phyloP scores from a whole-genome alignment of 1,284 basidiomycete species.

The Sanghuangporus sanghuang region DNA sequence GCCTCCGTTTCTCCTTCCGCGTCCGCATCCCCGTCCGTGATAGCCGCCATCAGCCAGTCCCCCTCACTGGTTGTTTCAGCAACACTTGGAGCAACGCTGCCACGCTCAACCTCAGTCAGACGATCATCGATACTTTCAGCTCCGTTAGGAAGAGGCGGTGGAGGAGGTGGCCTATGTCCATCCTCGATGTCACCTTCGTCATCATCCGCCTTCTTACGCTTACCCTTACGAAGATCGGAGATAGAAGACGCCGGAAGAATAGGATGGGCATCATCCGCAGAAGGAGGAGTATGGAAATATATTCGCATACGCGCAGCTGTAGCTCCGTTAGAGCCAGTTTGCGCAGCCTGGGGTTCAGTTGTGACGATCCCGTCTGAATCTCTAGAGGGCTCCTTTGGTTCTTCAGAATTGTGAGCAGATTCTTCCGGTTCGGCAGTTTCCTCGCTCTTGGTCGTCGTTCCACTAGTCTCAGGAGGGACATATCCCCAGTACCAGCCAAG shows the following conservation, averaged over 20 bases:
- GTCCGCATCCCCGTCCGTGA: conserved; percentile 45
- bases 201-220: conserved; percentile 78
- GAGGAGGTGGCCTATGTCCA: conserved; percentile 58
- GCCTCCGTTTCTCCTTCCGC: conserved; percentile 37
- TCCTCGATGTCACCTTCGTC: conserved; percentile 74
- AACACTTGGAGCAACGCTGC: conserved; percentile 62
- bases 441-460: conserved; percentile 11
- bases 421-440: conserved; percentile 3
- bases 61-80: conserved; percentile 55
- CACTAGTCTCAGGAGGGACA: conserved; percentile 28
- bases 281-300: conserved; percentile 82
- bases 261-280: conserved; percentile 69
- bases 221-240: conserved; percentile 66
- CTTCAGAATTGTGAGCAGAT: background rate
- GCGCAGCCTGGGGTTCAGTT: background rate
- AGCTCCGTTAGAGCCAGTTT: conserved; percentile 22
- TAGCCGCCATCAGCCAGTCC: conserved; percentile 82
- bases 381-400: background rate
- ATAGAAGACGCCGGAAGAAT: conserved; percentile 51
- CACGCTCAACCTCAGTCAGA: conserved; percentile 27
- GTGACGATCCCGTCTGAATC: background rate
- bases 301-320: conserved; percentile 77
- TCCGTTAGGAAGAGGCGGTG: conserved; percentile 38
- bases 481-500: conserved; percentile 72
- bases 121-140: conserved; percentile 15